Evolutionary conservation across 2,329 filamentous ascomycete species (phyloP).

Genomic region (Phialophora verrucosa): DNA sequence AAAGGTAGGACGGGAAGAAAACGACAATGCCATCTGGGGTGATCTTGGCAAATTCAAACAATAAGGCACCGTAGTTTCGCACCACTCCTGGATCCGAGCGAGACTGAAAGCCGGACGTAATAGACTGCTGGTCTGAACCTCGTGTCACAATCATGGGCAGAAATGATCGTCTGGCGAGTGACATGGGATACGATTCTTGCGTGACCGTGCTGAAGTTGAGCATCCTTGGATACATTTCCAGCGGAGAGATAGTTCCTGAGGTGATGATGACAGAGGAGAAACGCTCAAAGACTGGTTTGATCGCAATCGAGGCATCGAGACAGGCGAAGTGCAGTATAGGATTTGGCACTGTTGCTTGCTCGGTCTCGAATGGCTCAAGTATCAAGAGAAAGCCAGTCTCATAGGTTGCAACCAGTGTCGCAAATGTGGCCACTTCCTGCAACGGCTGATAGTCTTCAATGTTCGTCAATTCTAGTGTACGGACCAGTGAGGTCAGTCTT

Average conservation of each 20-base stretch:
- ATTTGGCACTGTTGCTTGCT: conserved; percentile 92
- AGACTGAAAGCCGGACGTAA: conserved; percentile 93
- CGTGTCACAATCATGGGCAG: conserved; percentile 96
- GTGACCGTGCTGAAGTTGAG: conserved; percentile 89
- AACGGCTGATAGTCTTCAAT: conserved; percentile 97
- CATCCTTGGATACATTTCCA: conserved; percentile 99
- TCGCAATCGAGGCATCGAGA: conserved; percentile 94
- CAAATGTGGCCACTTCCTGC: conserved; percentile 97
- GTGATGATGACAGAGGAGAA: conserved; percentile 99
- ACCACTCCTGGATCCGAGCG: conserved; percentile 97
- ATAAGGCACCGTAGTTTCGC: conserved; percentile 89
- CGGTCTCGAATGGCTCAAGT: conserved; percentile 95
- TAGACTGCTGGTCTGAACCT: conserved; percentile 89
- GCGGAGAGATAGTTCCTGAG: conserved; percentile 91
- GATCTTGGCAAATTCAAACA: conserved; percentile 94
- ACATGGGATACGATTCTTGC: conserved; percentile 98
- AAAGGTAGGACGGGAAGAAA: conserved; percentile 97
- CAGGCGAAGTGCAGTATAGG: conserved; percentile 97
- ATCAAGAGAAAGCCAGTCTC: conserved; percentile 96
- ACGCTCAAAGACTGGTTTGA: conserved; percentile 94
- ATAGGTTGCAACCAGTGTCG: conserved; percentile 93
- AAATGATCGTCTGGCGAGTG: conserved; percentile 90
- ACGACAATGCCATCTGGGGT: conserved; percentile 98
- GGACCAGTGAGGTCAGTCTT: conserved; percentile 87
- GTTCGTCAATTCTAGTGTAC: conserved; percentile 93